Base-by-base conservation (phyloP, 2,329 filamentous ascomycete genomes). In the Xylariaceae sp. region DNA sequence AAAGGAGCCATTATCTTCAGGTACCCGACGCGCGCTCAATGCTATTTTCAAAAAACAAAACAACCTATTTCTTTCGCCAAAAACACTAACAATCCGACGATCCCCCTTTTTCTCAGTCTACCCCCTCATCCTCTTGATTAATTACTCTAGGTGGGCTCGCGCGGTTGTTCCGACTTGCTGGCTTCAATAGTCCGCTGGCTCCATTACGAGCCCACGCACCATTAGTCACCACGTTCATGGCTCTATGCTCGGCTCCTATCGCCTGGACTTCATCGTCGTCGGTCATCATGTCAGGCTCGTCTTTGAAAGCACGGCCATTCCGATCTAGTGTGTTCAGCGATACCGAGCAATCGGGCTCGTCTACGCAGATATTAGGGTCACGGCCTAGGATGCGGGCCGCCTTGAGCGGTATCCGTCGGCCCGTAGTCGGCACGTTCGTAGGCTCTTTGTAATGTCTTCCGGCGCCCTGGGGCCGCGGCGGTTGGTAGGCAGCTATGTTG, bases 311-410 rank as follows among this genome's bases (percentile, higher is more conserved):
- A 53, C 74, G 74, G 10, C 81, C 81, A 9, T 74, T 71, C 1
- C 76, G 74, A 62, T 75, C 81, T 11, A 83, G 74, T 2, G 78
- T 76, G 23, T 74, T 75, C 76, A 83, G 74, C 1, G 76, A 74
- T 52, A 79, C 73, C 37, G 74, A 72, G 45, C 68, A 71, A 34
- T 76, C 71, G 53, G 76, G 74, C 48, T 74, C 74, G 64, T 85
- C 81, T 8, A 74, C 77, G 65, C 84, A 84, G 11, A 82, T 69
- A 65, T 78, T 80, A 9, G 82, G 81, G 59, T 84, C 82, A 3
- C 82, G 78, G 41, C 83, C 82, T 1, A 85, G 75, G 1, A 85
- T 74, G 35, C 82, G 78, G 66, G 85, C 83, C 4, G 83, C 83
- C 66, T 85, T 85, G 68, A 80, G 83, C 10, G 77, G 77, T 5